Conservation (phyloP, 495 filamentous ascomycete genomes). For the Penicillium paxilli region DNA sequence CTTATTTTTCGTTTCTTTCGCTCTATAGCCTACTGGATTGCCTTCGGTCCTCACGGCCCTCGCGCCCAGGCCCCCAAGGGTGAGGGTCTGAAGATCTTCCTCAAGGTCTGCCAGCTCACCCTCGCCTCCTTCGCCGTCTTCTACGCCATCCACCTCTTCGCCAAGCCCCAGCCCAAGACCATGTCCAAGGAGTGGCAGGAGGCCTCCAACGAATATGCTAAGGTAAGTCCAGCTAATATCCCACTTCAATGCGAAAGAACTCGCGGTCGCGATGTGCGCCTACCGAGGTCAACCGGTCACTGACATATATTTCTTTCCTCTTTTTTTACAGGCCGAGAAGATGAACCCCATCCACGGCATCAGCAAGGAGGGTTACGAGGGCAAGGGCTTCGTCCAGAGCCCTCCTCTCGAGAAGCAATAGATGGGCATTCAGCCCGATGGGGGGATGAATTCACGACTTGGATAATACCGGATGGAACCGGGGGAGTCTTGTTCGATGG, state of each 20-base stretch:
- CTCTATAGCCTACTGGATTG: slow-evolving; percentile 90
- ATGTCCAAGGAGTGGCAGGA: slow-evolving; percentile 97
- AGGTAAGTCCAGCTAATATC: slow-evolving; percentile 61
- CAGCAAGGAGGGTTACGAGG: slow-evolving; percentile 75
- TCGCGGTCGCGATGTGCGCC: neutral
- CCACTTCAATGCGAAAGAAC: neutral
- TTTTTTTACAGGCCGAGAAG: slow-evolving; percentile 65
- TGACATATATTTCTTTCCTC: slow-evolving; percentile 13
- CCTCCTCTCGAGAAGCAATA: slow-evolving; percentile 45
- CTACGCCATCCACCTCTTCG: slow-evolving; percentile 60
- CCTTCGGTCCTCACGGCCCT: slow-evolving; percentile 93
- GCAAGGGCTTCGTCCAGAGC: slow-evolving; percentile 83
- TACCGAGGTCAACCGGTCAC: slow-evolving; percentile 1
- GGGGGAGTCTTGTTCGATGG: neutral
- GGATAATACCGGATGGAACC: slow-evolving; percentile 14
- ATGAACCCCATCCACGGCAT: slow-evolving; percentile 86
- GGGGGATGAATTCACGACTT: slow-evolving; percentile 26
- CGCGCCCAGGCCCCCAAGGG: slow-evolving; percentile 78
- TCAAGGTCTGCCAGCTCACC: slow-evolving; percentile 66
- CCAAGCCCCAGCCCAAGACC: slow-evolving; percentile 71
- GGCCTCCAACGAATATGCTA: slow-evolving; percentile 85
- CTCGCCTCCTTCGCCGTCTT: slow-evolving; percentile 64
- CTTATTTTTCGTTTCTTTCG: neutral
- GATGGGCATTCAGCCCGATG: slow-evolving; percentile 19
- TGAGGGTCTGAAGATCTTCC: slow-evolving; percentile 71